Base-by-base conservation (phyloP, 352 stramenopile genomes). In the Blastocystis sp. region DNA sequence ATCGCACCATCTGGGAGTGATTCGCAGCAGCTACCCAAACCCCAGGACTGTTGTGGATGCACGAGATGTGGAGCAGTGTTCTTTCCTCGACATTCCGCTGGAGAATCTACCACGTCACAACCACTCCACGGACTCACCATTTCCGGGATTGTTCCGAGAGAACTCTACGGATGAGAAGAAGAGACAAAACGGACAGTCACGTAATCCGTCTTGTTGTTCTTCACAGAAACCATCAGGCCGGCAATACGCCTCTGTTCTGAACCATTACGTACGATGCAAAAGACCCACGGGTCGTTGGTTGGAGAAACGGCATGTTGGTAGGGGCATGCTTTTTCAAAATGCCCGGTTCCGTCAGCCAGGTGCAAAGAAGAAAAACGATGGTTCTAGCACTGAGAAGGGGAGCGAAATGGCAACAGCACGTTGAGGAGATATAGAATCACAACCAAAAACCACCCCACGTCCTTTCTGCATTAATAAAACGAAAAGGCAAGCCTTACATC, bases 181-280 rank as follows among this genome's bases (percentile, higher is more conserved):
- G 9, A 4, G 28, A 45, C 5, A 38, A 2, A 82, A 41, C 14
- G 2, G n/a, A 17, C 52, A 65, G 43, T 41, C 21, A 88, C 48
- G 17, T 80, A 80, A 52, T 88, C 78, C 4, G 10, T 19, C n/a
- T 77, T 65, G n/a, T 66, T 69, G 34, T 80, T 80, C 69, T 88
- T 88, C 45, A 80, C 52, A 65, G 78, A 77, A 40, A 88, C 65
- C 69, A 80, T 77, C 14, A 88, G 28, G 60, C 78, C 65, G 14
- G 38, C 48, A 28, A 80, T 56, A 21, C 62, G 56, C 21, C 65
- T 17, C 28, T 80, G 45, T 19, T 53, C 69, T 88, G 56, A 21
- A n/a, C 2, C 40, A 23, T 43, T 38, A 17, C 7, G 0, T 74
- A 52, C 11, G 2, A 21, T 19, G 59, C n/a, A 40, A n/a, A 60